These are phyloP conservation scores for Syzygium grande DNA, from an alignment of 345 rosid species.

Conservation along the genomic window DNA sequence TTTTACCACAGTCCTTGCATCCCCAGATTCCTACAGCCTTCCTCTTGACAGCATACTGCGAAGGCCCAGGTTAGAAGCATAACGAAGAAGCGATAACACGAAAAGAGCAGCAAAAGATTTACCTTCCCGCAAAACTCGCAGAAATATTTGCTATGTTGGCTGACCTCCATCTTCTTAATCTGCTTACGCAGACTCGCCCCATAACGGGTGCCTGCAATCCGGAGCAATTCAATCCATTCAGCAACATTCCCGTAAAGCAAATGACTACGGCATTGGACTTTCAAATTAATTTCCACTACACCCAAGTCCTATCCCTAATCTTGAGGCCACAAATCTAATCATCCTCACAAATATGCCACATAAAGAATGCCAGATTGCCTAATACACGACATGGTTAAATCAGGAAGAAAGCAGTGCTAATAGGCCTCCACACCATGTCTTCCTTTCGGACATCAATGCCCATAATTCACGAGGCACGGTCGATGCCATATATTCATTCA, in stretches of 20 bases:
- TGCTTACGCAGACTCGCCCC: slow-evolving; percentile 91
- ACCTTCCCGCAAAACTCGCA: slow-evolving; percentile 92
- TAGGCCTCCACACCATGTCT: not conserved
- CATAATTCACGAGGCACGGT: not conserved
- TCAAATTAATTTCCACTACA: not conserved
- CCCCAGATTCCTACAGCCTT: slow-evolving; percentile 97
- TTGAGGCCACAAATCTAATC: not conserved
- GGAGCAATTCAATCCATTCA: not conserved
- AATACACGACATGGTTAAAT: not conserved
- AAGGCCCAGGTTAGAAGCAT: not conserved
- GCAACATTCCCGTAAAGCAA: not conserved
- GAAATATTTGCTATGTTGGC: slow-evolving; percentile 80
- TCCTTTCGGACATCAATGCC: not conserved
- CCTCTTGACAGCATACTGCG: slow-evolving; percentile 82
- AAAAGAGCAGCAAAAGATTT: not conserved
- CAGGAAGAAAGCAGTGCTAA: not conserved
- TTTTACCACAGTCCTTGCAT: slow-evolving; percentile 96
- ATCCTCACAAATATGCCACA: not conserved
- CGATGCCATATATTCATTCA: not conserved
- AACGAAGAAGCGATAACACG: not conserved
- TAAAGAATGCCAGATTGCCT: not conserved
- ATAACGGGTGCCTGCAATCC: slow-evolving; percentile 55
- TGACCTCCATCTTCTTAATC: slow-evolving; percentile 87
- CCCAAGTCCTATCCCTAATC: not conserved
- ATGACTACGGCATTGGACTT: not conserved